Evolutionary conservation across 768 basidiomycete genomes (phyloP).

Genomic region (Mycena haematopus): DNA sequence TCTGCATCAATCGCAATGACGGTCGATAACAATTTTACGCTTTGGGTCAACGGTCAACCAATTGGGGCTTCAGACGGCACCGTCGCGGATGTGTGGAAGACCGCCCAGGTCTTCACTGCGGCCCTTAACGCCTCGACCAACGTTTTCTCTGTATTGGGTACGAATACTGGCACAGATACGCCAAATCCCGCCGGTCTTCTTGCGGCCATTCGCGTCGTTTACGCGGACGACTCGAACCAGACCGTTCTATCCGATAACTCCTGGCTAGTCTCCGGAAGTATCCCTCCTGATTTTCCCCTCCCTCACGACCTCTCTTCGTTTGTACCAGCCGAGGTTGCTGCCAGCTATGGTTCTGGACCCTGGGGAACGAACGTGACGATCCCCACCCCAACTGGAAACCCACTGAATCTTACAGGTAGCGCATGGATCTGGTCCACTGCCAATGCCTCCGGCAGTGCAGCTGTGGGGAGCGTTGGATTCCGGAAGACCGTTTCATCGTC

Average conservation of each 20-base stretch:
- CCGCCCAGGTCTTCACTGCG: constrained; percentile 5
- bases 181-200: not conserved
- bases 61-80: constrained; percentile 12
- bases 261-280: constrained; percentile 17
- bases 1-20: constrained; percentile 20
- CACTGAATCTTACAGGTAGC: constrained; percentile 14
- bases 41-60: constrained; percentile 26
- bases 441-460: constrained; percentile 10
- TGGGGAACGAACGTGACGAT: constrained; percentile 16
- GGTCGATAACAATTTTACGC: constrained; percentile 25
- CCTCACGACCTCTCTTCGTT: constrained; percentile 20
- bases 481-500: constrained; percentile 12
- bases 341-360: constrained; percentile 17
- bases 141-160: constrained; percentile 19
- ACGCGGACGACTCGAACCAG: constrained; percentile 14
- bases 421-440: constrained; percentile 20
- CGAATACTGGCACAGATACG: not conserved
- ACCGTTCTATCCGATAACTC: constrained; percentile 15
- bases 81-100: constrained; percentile 2
- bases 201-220: constrained; percentile 8
- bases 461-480: constrained; percentile 24
- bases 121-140: constrained; percentile 22
- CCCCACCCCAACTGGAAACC: not conserved
- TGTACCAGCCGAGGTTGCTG: constrained; percentile 5
- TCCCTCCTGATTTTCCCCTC: constrained; percentile 21